phyloP scores from a whole-genome alignment of 2,329 filamentous ascomycete species.

The Penicillium sp. region DNA sequence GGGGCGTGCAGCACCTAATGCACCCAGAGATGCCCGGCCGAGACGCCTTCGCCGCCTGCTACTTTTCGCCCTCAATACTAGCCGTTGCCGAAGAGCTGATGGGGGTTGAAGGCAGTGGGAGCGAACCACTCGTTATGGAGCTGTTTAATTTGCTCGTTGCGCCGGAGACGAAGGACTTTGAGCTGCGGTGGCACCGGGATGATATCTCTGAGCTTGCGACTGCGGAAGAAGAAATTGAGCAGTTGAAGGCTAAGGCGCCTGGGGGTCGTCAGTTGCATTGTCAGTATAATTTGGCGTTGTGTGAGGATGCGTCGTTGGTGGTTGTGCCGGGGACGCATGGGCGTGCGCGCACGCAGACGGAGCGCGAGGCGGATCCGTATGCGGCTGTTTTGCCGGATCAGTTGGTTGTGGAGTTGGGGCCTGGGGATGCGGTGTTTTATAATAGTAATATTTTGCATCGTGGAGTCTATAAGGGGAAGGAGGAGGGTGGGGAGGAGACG shows the following conservation, averaged over 20 bases:
- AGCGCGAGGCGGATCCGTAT: slow-evolving; percentile 68
- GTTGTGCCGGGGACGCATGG: slow-evolving; percentile 76
- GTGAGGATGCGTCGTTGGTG: slow-evolving; percentile 70
- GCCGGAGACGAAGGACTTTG: slow-evolving; percentile 67
- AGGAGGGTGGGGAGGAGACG: slow-evolving; percentile 37
- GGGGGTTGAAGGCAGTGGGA: slow-evolving; percentile 42
- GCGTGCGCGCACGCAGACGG: slow-evolving; percentile 68
- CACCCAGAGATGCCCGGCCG: slow-evolving; percentile 69
- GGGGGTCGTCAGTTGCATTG: slow-evolving; percentile 63
- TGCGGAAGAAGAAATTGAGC: slow-evolving; percentile 65
- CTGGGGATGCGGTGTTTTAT: slow-evolving; percentile 84
- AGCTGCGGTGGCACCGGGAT: slow-evolving; percentile 82
- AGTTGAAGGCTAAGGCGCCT: slow-evolving; percentile 55
- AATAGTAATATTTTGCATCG: slow-evolving; percentile 78
- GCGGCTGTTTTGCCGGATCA: slow-evolving; percentile 64
- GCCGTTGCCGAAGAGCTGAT: slow-evolving; percentile 66
- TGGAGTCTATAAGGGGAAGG: slow-evolving; percentile 44
- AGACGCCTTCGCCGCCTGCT: slow-evolving; percentile 64
- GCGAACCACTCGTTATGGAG: slow-evolving; percentile 77
- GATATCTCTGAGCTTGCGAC: slow-evolving; percentile 70
- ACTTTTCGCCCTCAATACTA: slow-evolving; percentile 70
- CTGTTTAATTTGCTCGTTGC: slow-evolving; percentile 82
- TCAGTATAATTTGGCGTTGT: slow-evolving; percentile 85
- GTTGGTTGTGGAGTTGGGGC: slow-evolving; percentile 64
- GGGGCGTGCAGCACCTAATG: slow-evolving; percentile 85